Evolutionary conservation across 2,329 filamentous ascomycete genomes (phyloP).

Genomic region (Fusarium chaquense): DNA sequence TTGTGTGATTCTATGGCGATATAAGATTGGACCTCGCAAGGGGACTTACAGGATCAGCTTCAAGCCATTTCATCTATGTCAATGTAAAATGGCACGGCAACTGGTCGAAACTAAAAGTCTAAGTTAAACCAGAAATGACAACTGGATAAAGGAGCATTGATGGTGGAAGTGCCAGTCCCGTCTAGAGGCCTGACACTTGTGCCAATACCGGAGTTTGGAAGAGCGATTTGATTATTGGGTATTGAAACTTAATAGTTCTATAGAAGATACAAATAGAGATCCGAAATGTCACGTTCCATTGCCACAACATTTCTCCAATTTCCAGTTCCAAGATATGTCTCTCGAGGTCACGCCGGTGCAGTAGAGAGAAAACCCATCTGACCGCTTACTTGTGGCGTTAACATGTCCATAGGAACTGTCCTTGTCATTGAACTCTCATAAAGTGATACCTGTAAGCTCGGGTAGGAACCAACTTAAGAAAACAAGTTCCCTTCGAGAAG

Average conservation of each 20-base stretch:
- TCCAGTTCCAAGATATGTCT: not conserved
- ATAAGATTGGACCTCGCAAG: not conserved
- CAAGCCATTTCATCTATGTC: not conserved
- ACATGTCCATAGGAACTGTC: not conserved
- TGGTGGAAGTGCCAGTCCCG: not conserved
- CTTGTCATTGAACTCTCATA: not conserved
- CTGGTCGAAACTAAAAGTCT: not conserved
- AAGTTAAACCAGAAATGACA: not conserved
- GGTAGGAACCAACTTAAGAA: not conserved
- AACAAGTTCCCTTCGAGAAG: not conserved
- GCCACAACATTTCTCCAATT: not conserved
- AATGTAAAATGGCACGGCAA: not conserved
- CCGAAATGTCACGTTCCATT: not conserved
- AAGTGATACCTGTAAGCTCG: not conserved
- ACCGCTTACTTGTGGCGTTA: not conserved
- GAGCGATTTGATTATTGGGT: slow-evolving; percentile 8
- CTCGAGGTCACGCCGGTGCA: too few species aligned
- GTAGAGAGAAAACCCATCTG: too few species aligned
- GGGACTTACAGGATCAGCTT: not conserved
- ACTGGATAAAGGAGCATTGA: not conserved
- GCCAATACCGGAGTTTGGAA: slow-evolving; percentile 2
- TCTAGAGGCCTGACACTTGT: not conserved
- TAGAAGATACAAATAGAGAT: not conserved
- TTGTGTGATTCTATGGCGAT: not conserved
- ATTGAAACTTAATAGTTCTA: slow-evolving; percentile 8